Evolutionary conservation across 2,329 filamentous ascomycete species (phyloP), one percentile per base, ranked within the genome.

Genomic region (Calcarisporium arbuscula): DNA sequence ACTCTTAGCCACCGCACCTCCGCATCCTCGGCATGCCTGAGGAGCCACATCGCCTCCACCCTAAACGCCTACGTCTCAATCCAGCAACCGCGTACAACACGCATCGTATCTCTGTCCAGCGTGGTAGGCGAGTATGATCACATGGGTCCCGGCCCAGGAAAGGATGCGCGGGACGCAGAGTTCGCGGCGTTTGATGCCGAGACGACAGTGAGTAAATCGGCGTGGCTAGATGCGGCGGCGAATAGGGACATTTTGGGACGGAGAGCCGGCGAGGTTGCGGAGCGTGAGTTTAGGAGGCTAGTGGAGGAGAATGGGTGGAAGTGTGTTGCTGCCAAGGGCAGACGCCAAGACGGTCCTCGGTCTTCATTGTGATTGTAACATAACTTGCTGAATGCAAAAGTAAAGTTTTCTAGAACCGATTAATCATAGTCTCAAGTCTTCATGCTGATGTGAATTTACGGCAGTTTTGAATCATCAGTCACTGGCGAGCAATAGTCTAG

Each of bases 221-320:
- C 42, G n/a, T 47, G 38, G 40, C 28, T 45, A 8, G 39, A 45
- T 17, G 28, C 38, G 8, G 22, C 18, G 4, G 41, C 36, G 19
- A 47, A 43, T 16, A 30, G 8, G 3, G 29, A 37, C 9, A 26
- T 43, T 21, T 19, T 38, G 9, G 36, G 29, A 14, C 35, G 36
- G 14, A 38, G 36, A 23, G 28, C 34, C 2, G 40, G 35, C 14
- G 28, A 35, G 19, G 35, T 33, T 17, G 33, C 35, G 7, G 38
- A 41, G 15, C 9, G 23, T 5, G 32, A 41, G 25, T 36, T 37
- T 26, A 19, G 20, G 5, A 29, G 32, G 1, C n/a, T 39, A 18
- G 14, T 43, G 9, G 11, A 22, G n/a, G n/a, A n/a, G n/a, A n/a
- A n/a, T n/a, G n/a, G n/a, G n/a, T n/a, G n/a, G n/a, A n/a, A n/a